A percentile compares a stretch with the other conserved stretches of the same genome.
phyloP scores from a whole-genome alignment of 2,329 filamentous ascomycete genomes.

The Myriangium duriaei region DNA sequence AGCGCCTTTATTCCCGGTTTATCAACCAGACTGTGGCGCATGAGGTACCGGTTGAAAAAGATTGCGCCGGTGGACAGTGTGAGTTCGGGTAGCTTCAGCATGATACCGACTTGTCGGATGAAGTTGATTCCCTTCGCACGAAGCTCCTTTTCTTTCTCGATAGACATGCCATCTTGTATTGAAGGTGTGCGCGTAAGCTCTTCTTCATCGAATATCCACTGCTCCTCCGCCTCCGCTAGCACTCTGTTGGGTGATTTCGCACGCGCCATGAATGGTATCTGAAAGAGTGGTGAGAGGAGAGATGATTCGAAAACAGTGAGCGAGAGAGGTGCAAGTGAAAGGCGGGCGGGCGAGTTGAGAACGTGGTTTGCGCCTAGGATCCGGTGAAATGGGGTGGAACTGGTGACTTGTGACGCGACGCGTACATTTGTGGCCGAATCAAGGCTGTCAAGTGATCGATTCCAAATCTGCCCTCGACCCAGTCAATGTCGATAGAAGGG shows the following conservation, averaged over 20 bases:
- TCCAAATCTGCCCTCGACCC: too few relatives aligned
- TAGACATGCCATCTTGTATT: constrained; percentile 65
- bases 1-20: constrained; percentile 57
- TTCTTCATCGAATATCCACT: constrained; percentile 82
- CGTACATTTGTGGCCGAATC: too few relatives aligned
- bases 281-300: constrained; percentile 8
- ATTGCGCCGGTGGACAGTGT: constrained; percentile 86
- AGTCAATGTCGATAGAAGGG: too few relatives aligned
- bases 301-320: not conserved
- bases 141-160: constrained; percentile 64
- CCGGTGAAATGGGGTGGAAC: not conserved
- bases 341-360: not conserved
- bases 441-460: too few relatives aligned
- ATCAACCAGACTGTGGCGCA: constrained; percentile 72
- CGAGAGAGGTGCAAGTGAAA: not conserved
- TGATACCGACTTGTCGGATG: constrained; percentile 84
- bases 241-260: constrained; percentile 30
- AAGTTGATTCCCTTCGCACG: constrained; percentile 93
- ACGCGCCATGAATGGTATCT: constrained; percentile 20
- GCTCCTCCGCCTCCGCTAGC: constrained; percentile 45
- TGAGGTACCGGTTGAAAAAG: constrained; percentile 93
- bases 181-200: constrained; percentile 77
- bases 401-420: too few relatives aligned
- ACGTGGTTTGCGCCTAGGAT: not conserved
- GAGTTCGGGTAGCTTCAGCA: constrained; percentile 82